Evolutionary conservation across 2,329 filamentous ascomycete species (phyloP).

Genomic region (Ascochyta lentis): DNA sequence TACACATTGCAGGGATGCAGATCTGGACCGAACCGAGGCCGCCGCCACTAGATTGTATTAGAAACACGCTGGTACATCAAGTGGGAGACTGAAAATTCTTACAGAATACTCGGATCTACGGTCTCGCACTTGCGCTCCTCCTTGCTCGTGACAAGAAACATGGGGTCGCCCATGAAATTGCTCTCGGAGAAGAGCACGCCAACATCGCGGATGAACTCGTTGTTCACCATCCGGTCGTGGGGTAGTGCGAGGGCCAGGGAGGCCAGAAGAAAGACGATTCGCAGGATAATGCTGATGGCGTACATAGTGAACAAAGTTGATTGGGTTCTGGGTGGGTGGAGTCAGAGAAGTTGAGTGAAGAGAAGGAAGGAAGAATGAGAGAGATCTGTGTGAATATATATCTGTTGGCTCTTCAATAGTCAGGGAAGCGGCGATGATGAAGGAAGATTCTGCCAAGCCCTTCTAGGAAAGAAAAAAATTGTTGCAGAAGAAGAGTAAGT

Average conservation of each 20-base stretch:
- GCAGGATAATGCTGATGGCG: background rate
- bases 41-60: background rate
- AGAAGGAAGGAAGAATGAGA: background rate
- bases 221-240: conserved; percentile 31
- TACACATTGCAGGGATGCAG: conserved; percentile 1
- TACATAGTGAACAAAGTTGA: background rate
- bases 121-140: conserved; percentile 15
- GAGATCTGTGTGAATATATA: background rate
- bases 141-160: conserved; percentile 22
- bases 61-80: background rate
- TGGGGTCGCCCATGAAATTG: conserved; percentile 18
- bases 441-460: background rate
- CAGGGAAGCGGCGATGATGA: background rate
- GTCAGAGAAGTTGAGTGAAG: background rate
- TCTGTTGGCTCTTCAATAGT: no score
- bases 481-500: background rate
- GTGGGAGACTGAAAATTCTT: no score
- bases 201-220: conserved; percentile 22
- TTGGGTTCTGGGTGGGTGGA: background rate
- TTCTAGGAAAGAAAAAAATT: background rate
- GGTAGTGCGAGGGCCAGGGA: conserved; percentile 9
- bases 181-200: conserved; percentile 20
- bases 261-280: background rate
- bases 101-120: background rate
- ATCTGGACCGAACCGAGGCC: conserved; percentile 1